These are phyloP conservation scores for Fusarium sp. DNA, from an alignment of 2,329 filamentous ascomycete species.

Conservation along the genomic window DNA sequence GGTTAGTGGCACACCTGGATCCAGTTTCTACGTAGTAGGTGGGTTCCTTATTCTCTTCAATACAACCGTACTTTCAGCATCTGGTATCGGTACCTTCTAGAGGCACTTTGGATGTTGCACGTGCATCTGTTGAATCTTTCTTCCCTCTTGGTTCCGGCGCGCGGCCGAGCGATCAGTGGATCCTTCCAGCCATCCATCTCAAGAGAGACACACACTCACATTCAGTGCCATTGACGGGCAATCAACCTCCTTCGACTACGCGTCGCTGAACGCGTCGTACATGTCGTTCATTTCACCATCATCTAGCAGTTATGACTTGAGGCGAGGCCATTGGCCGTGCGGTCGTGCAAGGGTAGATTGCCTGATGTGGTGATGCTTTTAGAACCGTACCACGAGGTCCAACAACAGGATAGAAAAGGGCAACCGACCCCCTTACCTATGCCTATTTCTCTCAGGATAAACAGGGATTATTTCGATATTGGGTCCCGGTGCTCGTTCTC, in stretches of 20 bases:
- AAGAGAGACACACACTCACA: neutral
- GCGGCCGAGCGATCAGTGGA: constrained; percentile 44
- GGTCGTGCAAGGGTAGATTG: constrained; percentile 41
- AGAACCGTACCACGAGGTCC: constrained; percentile 38
- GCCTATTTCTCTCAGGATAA: constrained; percentile 23
- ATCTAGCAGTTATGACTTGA: constrained; percentile 19
- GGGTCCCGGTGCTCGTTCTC: constrained; percentile 17
- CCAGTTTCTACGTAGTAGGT: neutral
- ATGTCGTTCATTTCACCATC: constrained; percentile 29
- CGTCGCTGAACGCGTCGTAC: constrained; percentile 31
- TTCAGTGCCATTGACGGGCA: constrained; percentile 29
- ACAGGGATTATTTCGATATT: constrained; percentile 30
- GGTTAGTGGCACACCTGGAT: constrained; percentile 30
- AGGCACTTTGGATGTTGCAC: constrained; percentile 24
- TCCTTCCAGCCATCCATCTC: constrained; percentile 18
- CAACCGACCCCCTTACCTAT: neutral
- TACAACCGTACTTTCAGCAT: constrained; percentile 27
- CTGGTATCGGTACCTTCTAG: constrained; percentile 42
- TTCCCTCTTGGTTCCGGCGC: constrained; percentile 17
- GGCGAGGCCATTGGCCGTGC: constrained; percentile 37
- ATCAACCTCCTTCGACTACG: constrained; percentile 18
- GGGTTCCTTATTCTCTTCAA: constrained; percentile 24
- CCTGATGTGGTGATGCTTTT: constrained; percentile 40
- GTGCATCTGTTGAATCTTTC: constrained; percentile 34
- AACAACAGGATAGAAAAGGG: constrained; percentile 26